Base-by-base conservation (phyloP, 148 eudicot genomes). In the Simmondsia chinensis region DNA sequence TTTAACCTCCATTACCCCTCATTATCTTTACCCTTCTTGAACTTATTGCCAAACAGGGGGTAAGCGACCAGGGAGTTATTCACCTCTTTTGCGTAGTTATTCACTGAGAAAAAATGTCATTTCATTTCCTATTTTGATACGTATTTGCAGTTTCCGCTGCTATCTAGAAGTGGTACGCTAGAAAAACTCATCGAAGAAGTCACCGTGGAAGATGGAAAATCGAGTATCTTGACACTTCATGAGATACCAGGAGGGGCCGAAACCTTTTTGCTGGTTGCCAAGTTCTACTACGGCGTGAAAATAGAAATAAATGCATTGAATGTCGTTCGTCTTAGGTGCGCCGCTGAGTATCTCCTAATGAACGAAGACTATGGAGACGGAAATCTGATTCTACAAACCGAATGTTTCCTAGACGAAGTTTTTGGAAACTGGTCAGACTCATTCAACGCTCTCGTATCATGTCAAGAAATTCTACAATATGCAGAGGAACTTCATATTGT, bases 211-310 rank as follows among this genome's bases (percentile, higher is more conserved):
- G 59, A 68, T 37, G 63, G 45, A 1, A 61, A 40, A 32, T 34
- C 10, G 20, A 55, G 64, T 26, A 10, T 64, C 20, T 15, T 67
- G 35, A 28, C 60, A 41, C 71, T 73, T 31, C 63, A 48, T 12
- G 64, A 68, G 34, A 33, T 73, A 25, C 79, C 79, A 11, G 79
- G 79, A 35, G 74, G 79, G 54, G 57, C 79, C 21, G 53, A 64
- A 44, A 45, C 68, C 6, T 68, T 73, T 49, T 54, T 68, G 26
- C 68, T 68, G 4, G 59, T 68, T 13, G 71, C 79, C 48, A 73
- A 73, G 59, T 73, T 73, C 45, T 73, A 71, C 39, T 73, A 73
- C 20, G 70, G 61, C 7, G 60, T 73, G 13, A 64, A 51, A 52
- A 30, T 64, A 33, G 79, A 73, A 49, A 33, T 73, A 9, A 68